phyloP scores from a whole-genome alignment of 306 rosid genomes.

The Erythrophleum fordii region DNA sequence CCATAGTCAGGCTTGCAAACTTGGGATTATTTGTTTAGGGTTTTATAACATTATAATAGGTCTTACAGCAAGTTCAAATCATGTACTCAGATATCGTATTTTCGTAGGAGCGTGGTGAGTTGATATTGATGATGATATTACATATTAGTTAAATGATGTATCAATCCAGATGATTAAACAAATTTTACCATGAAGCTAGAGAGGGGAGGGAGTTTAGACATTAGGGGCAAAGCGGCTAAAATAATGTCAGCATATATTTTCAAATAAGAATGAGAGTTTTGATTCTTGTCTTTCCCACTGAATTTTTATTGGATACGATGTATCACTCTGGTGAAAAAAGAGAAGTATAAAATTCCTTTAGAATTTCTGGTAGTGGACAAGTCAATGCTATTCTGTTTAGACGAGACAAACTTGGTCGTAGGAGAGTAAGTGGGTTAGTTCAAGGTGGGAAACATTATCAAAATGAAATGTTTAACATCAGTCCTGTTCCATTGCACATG shows the following conservation, averaged over 20 bases:
- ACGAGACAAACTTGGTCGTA: too few species aligned
- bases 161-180: not conserved
- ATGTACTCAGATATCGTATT: too few species aligned
- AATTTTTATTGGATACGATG: not conserved
- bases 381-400: not conserved
- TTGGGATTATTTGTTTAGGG: too few species aligned
- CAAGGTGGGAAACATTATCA: not conserved
- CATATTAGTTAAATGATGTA: too few species aligned
- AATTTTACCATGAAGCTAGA: not conserved
- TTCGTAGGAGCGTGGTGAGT: too few species aligned
- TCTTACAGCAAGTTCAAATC: too few species aligned
- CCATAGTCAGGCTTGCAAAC: too few species aligned
- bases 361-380: too few species aligned
- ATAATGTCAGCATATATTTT: not conserved
- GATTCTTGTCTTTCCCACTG: not conserved
- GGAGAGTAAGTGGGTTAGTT: too few species aligned
- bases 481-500: not conserved
- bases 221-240: not conserved
- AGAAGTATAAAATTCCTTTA: too few species aligned
- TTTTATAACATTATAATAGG: too few species aligned
- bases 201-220: not conserved
- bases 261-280: not conserved
- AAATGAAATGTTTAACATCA: not conserved
- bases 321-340: not conserved
- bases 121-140: too few species aligned